These are phyloP conservation scores for Penicillium manginii DNA, from an alignment of 495 filamentous ascomycete genomes.

Conservation along the genomic window DNA sequence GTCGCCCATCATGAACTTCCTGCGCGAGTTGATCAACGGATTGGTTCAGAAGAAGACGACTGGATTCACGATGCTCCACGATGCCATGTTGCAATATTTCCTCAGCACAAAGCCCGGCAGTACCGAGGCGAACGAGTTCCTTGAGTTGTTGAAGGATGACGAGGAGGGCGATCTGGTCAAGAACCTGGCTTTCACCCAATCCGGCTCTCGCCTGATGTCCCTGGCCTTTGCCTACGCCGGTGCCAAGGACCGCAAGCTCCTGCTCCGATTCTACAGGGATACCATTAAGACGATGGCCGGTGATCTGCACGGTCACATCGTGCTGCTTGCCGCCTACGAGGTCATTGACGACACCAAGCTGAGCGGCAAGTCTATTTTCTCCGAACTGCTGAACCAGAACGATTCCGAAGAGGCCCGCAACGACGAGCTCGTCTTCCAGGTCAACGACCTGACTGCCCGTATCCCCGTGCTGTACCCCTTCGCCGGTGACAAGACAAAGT, in stretches of 20 bases:
- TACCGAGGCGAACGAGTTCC: constrained; percentile 80
- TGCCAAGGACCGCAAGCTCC: constrained; percentile 91
- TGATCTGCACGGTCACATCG: constrained; percentile 76
- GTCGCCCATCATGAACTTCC: constrained; percentile 77
- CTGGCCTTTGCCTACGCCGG: constrained; percentile 78
- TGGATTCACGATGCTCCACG: constrained; percentile 94
- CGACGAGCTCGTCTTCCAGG: constrained; percentile 64
- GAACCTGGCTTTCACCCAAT: constrained; percentile 93
- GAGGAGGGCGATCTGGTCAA: constrained; percentile 86
- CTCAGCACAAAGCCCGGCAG: constrained; percentile 74
- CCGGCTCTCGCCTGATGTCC: constrained; percentile 80
- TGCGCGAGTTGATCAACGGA: constrained; percentile 83
- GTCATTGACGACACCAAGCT: constrained; percentile 92
- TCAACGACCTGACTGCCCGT: constrained; percentile 72
- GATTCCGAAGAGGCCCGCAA: constrained; percentile 55
- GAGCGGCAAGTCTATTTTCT: constrained; percentile 80
- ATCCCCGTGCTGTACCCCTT: constrained; percentile 84
- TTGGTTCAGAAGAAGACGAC: constrained; percentile 94
- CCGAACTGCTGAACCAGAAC: constrained; percentile 76
- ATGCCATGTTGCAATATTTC: constrained; percentile 97
- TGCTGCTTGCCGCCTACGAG: constrained; percentile 84
- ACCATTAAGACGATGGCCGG: constrained; percentile 78
- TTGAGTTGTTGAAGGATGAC: constrained; percentile 88
- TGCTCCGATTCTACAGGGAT: constrained; percentile 85
- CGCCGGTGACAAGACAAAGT: constrained; percentile 68